phyloP scores from a whole-genome alignment of 1,284 basidiomycete genomes.

The Phellopilus nigrolimitatus region DNA sequence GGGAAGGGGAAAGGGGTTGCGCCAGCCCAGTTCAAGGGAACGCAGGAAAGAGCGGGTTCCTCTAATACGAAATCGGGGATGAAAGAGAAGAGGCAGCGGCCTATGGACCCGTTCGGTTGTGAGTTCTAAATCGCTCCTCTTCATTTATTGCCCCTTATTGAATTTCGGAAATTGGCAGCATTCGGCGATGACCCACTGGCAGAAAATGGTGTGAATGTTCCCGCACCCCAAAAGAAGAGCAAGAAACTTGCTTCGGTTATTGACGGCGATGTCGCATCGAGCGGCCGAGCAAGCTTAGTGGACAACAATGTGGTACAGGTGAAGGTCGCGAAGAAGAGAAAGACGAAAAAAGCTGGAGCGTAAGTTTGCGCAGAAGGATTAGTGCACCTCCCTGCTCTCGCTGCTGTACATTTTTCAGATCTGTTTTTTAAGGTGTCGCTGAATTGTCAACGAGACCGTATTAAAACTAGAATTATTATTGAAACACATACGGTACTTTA shows the following conservation, averaged over 20 bases:
- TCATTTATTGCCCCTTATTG: background rate
- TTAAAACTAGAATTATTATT: background rate
- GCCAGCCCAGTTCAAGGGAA: constrained; percentile 17
- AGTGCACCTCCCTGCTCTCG: too few relatives aligned
- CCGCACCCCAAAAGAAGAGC: constrained; percentile 5
- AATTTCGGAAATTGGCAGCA: background rate
- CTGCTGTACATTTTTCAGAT: too few relatives aligned
- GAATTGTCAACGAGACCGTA: too few relatives aligned
- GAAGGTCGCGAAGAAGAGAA: constrained; percentile 9
- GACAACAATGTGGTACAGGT: constrained; percentile 1
- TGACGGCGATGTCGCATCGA: constrained; percentile 1
- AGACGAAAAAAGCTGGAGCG: background rate
- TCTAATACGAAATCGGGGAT: constrained; percentile 15
- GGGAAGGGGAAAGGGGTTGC: constrained; percentile 42
- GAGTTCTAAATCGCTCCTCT: constrained; percentile 24
- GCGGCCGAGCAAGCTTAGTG: constrained; percentile 11
- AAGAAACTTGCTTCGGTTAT: constrained; percentile 9
- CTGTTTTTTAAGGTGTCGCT: too few relatives aligned
- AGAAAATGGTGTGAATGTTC: background rate
- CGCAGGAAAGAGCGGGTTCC: constrained; percentile 21
- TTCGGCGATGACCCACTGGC: background rate
- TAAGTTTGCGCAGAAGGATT: background rate
- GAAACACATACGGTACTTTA: constrained; percentile 5
- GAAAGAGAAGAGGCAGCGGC: constrained; percentile 46
- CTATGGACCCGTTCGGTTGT: constrained; percentile 64